Base-by-base conservation (phyloP, 2,329 filamentous ascomycete species). In the Ceratocystis cacaofunesta region DNA sequence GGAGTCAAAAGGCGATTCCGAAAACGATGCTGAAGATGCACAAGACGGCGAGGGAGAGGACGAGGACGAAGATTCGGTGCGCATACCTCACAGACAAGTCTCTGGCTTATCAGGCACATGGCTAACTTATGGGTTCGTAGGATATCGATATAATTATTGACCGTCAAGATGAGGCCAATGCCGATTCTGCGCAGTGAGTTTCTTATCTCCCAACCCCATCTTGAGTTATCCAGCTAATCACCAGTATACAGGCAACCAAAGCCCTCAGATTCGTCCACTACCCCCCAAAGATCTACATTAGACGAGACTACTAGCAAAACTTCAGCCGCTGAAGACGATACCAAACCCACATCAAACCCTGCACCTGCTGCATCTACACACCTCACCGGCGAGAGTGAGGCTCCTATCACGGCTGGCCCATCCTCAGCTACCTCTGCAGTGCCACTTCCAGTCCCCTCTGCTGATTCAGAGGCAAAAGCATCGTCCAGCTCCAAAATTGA, bases 401-500 rank as follows among this genome's bases (percentile, higher is more conserved):
- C 74, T 30, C 73, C 74, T 19, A 71, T 72, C 1, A 74, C 76
- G 3, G 65, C 67, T 7, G 60, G 52, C 1, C 48, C 62, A 10
- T 30, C 62, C 5, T 57, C 25, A 3, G 44, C 32, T 25, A 22
- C 57, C 19, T 15, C 63, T 15, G 22, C 43, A 8, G 19, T 43
- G 17, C 69, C 69, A 19, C 69, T 71, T 1, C 70, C 71, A 12
- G 66, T 71, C 5, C 73, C 75, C 36, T 63, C 60, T 17, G 81
- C 77, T 75, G 76, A 81, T 69, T 71, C 78, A 68, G 82, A 84
- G 62, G 82, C 83, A 0, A 77, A 86, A 70, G 78, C 94, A 74
- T 78, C 90, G 74, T 78, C 87, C 50, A 92, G 87, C 66, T 96
- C 91, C 12, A 92, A 85, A 61, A 83, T 97, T 68, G 89, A 97